Evolutionary conservation across 148 eudicot species (phyloP), one percentile per base, ranked within the genome.

Genomic region (Rhododendron ferrugineum): DNA sequence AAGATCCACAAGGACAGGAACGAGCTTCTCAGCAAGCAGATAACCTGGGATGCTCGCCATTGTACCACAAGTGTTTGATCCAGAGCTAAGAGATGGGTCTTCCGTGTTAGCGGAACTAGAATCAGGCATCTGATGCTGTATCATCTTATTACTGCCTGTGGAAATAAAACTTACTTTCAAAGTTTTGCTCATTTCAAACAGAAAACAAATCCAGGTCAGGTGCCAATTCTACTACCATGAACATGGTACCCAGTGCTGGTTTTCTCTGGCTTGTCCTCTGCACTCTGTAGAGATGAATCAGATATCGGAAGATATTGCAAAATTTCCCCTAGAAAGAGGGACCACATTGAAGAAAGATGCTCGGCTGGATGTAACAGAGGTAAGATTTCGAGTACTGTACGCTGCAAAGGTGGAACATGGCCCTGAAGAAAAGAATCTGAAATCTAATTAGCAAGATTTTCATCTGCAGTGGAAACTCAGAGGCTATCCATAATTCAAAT

Each of bases 331-430:
- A 97, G 94, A 86, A 94, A 93, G 85, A 88, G 77, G 83, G 90
- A 88, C 99, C 99, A 97, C 98, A 94, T 89, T 72, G 95, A 84
- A 64, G 91, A 87, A 76, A 97, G 93, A 89, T 97, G 96, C 83
- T 88, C 90, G 7, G 95, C 93, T 47, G 99, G 99, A 82, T 95
- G 91, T 83, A 97, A 56, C 81, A 88, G 91, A 20, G 98, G 98
- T 80, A 97, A 85, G 82, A 91, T 92, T 90, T 95, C 99, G 49
- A 97, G 90, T 86, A 92, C 86, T 42, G 94, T 91, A 85, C 98
- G 98, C 78, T 93, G 98, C 88, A 93, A 87, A 16, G 99, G 99
- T 79, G 99, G 93, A 85, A 97, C 84, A 89, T 92, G 93, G 75
- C 98, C 99, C 99, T 97, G 89, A 37, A 85, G 74, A 81, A 86